A percentile compares a stretch with the other conserved stretches of the same genome.
Evolutionary conservation across 306 rosid genomes (phyloP).

Genomic region (Cicer bijugum): DNA sequence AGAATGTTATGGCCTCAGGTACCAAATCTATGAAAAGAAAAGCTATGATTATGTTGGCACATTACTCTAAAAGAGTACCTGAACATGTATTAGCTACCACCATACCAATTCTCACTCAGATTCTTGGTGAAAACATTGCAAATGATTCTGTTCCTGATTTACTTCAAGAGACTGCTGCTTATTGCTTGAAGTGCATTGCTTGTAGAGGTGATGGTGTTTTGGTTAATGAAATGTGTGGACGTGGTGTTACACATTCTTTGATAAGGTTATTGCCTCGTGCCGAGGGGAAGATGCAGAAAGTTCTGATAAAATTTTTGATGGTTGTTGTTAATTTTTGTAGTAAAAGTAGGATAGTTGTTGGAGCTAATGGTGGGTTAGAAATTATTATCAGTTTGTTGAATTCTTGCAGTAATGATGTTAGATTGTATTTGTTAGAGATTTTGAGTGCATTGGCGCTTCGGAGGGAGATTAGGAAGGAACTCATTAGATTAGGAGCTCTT

Average conservation of each 20-base stretch:
- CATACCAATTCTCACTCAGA: slow-evolving; percentile 48
- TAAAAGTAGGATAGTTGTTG: slow-evolving; percentile 45
- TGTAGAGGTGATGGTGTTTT: slow-evolving; percentile 49
- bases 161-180: slow-evolving; percentile 54
- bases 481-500: slow-evolving; percentile 45
- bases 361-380: slow-evolving; percentile 47
- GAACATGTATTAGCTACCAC: slow-evolving; percentile 40
- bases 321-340: slow-evolving; percentile 49
- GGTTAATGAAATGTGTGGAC: slow-evolving; percentile 45
- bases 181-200: slow-evolving; percentile 59
- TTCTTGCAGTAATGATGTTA: slow-evolving; percentile 19
- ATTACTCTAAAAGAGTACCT: slow-evolving; percentile 49
- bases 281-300: slow-evolving; percentile 43
- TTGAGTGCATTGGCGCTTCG: slow-evolving; percentile 52
- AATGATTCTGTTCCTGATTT: slow-evolving; percentile 30
- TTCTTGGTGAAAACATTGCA: slow-evolving; percentile 43
- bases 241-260: slow-evolving; percentile 41
- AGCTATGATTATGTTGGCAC: slow-evolving; percentile 44
- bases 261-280: slow-evolving; percentile 49
- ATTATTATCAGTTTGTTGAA: slow-evolving; percentile 44
- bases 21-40: slow-evolving; percentile 46
- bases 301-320: slow-evolving; percentile 47
- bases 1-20: slow-evolving; percentile 47
- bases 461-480: slow-evolving; percentile 52
- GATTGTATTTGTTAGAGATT: slow-evolving; percentile 54